phyloP scores from a whole-genome alignment of 257 asterid genomes.

The Solanum dulcamara region DNA sequence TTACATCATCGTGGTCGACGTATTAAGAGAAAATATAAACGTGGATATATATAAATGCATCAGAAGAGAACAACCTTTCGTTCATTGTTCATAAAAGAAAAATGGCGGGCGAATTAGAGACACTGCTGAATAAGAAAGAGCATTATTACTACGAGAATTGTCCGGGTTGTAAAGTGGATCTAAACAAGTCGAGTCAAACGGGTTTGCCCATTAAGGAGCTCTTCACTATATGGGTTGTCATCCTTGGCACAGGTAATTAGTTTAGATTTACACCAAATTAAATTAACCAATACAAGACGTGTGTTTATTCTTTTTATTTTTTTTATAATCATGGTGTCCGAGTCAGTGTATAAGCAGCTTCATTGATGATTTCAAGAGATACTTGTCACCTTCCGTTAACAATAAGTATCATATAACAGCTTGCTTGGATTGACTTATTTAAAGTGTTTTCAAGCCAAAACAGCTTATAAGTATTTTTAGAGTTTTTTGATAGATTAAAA shows the following conservation, averaged over 20 bases:
- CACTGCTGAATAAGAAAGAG: neutral
- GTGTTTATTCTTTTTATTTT: too few species aligned
- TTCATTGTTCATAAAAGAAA: neutral
- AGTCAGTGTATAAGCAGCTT: too few species aligned
- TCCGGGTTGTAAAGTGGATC: neutral
- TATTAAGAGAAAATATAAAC: neutral
- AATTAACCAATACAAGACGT: too few species aligned
- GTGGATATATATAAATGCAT: neutral
- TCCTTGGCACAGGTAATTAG: neutral
- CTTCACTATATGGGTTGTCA: neutral
- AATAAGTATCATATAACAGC: too few species aligned
- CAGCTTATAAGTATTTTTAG: too few species aligned
- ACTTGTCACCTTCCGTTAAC: too few species aligned
- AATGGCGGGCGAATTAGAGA: neutral
- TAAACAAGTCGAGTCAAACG: neutral
- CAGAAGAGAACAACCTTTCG: neutral
- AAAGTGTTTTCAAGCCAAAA: too few species aligned
- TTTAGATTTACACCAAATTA: too few species aligned
- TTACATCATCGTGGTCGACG: neutral
- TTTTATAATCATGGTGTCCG: too few species aligned
- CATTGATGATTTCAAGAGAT: neutral
- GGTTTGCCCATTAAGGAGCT: neutral
- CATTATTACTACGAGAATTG: neutral
- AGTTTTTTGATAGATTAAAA: too few species aligned
- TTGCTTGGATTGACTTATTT: too few species aligned